A percentile compares a stretch with the other conserved stretches of the same genome.
Evolutionary conservation across 139 green algal genomes (phyloP).

Genomic region (Nannochloris sp.): DNA sequence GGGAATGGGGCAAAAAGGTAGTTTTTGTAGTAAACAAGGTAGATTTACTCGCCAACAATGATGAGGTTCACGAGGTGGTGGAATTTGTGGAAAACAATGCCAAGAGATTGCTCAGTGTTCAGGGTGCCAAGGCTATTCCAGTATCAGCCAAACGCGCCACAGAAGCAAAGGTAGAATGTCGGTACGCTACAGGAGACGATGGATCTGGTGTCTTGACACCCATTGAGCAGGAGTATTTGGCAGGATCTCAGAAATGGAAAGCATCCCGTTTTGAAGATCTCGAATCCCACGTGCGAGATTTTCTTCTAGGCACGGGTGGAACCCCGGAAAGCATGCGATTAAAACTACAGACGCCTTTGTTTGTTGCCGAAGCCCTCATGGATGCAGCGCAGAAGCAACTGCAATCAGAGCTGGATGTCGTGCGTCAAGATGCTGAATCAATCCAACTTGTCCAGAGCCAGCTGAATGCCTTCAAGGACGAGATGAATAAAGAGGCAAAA

Average conservation of each 20-base stretch:
- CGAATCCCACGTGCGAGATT: conserved; percentile 69
- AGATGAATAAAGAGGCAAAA: conserved; percentile 79
- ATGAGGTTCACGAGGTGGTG: conserved; percentile 63
- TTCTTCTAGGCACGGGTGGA: conserved; percentile 50
- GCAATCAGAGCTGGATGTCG: conserved; percentile 23
- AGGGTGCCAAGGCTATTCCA: conserved; percentile 47
- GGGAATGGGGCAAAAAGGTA: conserved; percentile 95
- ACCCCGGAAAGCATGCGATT: conserved; percentile 73
- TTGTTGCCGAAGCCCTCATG: conserved; percentile 74
- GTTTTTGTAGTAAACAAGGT: conserved; percentile 97
- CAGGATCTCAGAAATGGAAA: conserved; percentile 33
- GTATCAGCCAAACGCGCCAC: conserved; percentile 47
- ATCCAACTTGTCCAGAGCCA: conserved; percentile 52
- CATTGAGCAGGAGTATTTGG: conserved; percentile 34
- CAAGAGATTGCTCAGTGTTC: conserved; percentile 45
- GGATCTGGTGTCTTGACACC: conserved; percentile 22
- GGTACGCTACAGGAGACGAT: conserved; percentile 22
- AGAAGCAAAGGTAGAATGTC: conserved; percentile 45
- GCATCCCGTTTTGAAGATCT: conserved; percentile 52
- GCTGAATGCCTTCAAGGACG: conserved; percentile 52
- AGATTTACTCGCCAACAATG: conserved; percentile 59
- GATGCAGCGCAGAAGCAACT: conserved; percentile 52
- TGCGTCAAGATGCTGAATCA: conserved; percentile 37
- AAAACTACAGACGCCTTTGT: conserved; percentile 91
- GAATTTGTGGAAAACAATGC: conserved; percentile 75